These are phyloP conservation scores for Holtermanniella nyarrowii DNA, from an alignment of 768 basidiomycete species.

Conservation along the genomic window DNA sequence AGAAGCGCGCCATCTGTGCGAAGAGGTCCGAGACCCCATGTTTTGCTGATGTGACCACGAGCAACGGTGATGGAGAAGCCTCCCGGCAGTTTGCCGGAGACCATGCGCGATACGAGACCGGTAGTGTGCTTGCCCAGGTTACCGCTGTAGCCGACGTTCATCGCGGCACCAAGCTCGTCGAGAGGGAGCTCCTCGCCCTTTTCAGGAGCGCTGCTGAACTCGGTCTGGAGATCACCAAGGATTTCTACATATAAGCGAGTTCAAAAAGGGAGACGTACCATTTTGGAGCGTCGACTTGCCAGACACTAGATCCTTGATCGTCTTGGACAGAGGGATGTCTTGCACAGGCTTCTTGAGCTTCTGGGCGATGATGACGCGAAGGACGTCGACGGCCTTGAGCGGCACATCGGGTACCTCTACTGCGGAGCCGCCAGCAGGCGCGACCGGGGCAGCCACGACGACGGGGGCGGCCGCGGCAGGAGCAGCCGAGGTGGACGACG, in stretches of 20 bases:
- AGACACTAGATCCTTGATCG: conserved; percentile 95
- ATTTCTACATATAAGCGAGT: conserved; percentile 51
- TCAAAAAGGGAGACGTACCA: neutral
- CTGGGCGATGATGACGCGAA: conserved; percentile 82
- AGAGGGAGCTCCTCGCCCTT: conserved; percentile 96
- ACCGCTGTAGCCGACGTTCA: conserved; percentile 72
- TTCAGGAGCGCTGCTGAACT: conserved; percentile 90
- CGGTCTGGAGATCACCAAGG: conserved; percentile 87
- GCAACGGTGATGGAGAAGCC: conserved; percentile 92
- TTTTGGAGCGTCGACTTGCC: conserved; percentile 99
- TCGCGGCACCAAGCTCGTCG: conserved; percentile 82
- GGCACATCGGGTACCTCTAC: conserved; percentile 79
- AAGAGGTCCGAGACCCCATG: conserved; percentile 85
- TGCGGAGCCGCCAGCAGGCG: conserved; percentile 50
- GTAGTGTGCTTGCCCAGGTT: conserved; percentile 84
- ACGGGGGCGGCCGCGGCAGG: conserved; percentile 42
- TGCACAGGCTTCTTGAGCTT: conserved; percentile 92
- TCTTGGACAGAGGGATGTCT: conserved; percentile 81
- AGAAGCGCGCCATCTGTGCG: conserved; percentile 85
- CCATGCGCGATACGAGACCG: conserved; percentile 77
- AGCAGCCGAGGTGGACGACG: conserved; percentile 42
- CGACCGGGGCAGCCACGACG: conserved; percentile 38
- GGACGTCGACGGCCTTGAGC: conserved; percentile 78
- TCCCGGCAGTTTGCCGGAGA: conserved; percentile 96
- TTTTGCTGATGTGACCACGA: conserved; percentile 77